Percentiles rank a stretch among this genome's conserved stretches.
These are phyloP conservation scores for Tagetes erecta DNA, from an alignment of 129 eudicot species.

Conservation along the genomic window DNA sequence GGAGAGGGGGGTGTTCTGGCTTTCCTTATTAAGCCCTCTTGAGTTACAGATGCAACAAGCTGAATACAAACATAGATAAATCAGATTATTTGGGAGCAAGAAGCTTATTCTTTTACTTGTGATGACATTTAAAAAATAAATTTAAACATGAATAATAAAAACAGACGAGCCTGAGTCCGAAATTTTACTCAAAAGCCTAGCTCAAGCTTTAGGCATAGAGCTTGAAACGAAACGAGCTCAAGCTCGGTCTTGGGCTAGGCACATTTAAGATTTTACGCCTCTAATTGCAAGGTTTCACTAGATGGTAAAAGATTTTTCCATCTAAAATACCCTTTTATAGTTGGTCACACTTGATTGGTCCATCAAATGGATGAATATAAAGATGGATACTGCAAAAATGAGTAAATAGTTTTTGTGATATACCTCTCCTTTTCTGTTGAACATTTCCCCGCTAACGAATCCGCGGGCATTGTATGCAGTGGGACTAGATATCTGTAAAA, in stretches of 20 bases:
- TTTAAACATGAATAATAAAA: background rate
- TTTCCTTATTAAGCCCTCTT: constrained; percentile 83
- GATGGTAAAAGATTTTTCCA: background rate
- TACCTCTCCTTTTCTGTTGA: constrained; percentile 90
- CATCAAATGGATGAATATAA: constrained; percentile 13
- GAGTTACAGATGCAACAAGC: constrained; percentile 83
- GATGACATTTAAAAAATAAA: too few relatives aligned
- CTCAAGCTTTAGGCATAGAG: background rate
- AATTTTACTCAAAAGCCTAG: background rate
- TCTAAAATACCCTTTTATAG: background rate
- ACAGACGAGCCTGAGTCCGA: background rate
- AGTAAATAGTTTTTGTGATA: background rate
- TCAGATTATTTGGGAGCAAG: background rate
- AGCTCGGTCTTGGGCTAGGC: background rate
- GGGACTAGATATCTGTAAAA: constrained; percentile 69
- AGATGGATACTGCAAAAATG: constrained; percentile 1
- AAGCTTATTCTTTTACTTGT: constrained; percentile 6
- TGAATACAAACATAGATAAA: constrained; percentile 40
- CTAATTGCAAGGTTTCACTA: background rate
- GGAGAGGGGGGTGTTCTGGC: constrained; percentile 42
- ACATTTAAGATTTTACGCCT: background rate
- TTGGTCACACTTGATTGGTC: constrained; percentile 21
- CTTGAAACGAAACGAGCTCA: background rate
- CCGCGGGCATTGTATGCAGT: constrained; percentile 80
- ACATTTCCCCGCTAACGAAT: constrained; percentile 74